Evolutionary conservation across 2,329 filamentous ascomycete genomes (phyloP), one percentile per base, ranked within the genome.

Genomic region (Aspergillus niger): DNA sequence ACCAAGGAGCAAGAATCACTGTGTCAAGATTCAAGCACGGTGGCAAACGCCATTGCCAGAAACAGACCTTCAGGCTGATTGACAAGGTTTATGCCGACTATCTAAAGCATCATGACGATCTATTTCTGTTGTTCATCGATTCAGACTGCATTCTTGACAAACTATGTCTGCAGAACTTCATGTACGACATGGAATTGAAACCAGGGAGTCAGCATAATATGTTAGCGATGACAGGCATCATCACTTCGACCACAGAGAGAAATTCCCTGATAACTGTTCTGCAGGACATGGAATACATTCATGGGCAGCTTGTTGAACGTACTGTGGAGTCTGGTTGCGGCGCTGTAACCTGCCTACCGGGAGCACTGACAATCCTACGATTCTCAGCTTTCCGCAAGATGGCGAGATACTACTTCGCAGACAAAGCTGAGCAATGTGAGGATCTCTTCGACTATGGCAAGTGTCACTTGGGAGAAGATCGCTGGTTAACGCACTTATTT

Each of bases 401-500:
- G 92, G 92, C 94, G 71, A 96, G 96, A 73, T 97, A 97, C 79
- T 98, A 99, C 79, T 99, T 99, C 76, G 92, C 93, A 41, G 94
- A 97, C 78, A 96, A 97, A 76, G 92, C 92, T 4, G 94, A 97
- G 76, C 91, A 96, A 72, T 97, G 92, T 71, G 91, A 96, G 62
- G 94, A 98, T 75, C 82, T 98, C 11, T 99, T 99, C 72, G 94
- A 99, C 74, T 98, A 94, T 73, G 92, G 91, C 59, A 98, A 98
- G 79, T 93, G 91, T 70, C 93, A 98, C 78, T 79, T 98, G 47
- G 95, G 95, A 41, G 95, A 98, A 77, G 95, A 99, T 77, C 86
- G 94, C 64, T 98, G 94, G 93, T 84, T 98, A 59, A 99, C 94
- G 1, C 95, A 99, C 80, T 84, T 99, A 60, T 97, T 99, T 82